Evolutionary conservation across 2,329 filamentous ascomycete species (phyloP).

Genomic region (Lachnum nothofagi): DNA sequence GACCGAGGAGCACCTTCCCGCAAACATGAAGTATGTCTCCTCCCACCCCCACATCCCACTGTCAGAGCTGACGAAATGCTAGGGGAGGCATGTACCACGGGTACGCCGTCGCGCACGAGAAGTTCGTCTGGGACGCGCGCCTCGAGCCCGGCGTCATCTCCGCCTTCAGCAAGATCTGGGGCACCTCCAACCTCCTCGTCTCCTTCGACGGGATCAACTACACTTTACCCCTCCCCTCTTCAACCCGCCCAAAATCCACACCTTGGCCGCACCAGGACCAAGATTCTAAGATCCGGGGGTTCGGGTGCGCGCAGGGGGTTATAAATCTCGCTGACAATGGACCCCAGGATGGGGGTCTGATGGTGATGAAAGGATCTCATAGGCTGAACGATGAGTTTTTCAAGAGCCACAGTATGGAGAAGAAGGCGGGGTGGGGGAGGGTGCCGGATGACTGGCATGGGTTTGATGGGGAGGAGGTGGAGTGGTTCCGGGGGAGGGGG

Average conservation of each 20-base stretch:
- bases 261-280: slow-evolving; percentile 41
- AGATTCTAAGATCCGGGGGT: slow-evolving; percentile 35
- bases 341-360: slow-evolving; percentile 33
- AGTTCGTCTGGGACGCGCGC: slow-evolving; percentile 37
- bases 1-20: slow-evolving; percentile 33
- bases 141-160: slow-evolving; percentile 36
- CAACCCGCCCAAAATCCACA: slow-evolving; percentile 17
- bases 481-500: slow-evolving; percentile 39
- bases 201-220: slow-evolving; percentile 44
- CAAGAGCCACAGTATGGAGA: slow-evolving; percentile 1
- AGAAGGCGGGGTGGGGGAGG: slow-evolving; percentile 8
- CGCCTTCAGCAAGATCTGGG: slow-evolving; percentile 39
- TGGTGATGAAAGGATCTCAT: slow-evolving; percentile 31
- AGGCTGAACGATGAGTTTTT: slow-evolving; percentile 30
- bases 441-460: slow-evolving; percentile 16
- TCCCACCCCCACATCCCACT: too few species aligned
- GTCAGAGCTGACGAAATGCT: slow-evolving; percentile 1
- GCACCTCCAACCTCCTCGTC: slow-evolving; percentile 39
- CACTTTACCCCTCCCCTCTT: slow-evolving; percentile 30
- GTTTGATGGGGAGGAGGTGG: slow-evolving; percentile 35
- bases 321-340: slow-evolving; percentile 36
- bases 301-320: slow-evolving; percentile 42
- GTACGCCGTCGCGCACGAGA: slow-evolving; percentile 37
- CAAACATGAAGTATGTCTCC: slow-evolving; percentile 4
- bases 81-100: slow-evolving; percentile 37